A percentile compares a stretch with the other conserved stretches of the same genome.
These are phyloP conservation scores for Tricholoma bakamatsutake DNA, from an alignment of 768 basidiomycete species.

Conservation along the genomic window DNA sequence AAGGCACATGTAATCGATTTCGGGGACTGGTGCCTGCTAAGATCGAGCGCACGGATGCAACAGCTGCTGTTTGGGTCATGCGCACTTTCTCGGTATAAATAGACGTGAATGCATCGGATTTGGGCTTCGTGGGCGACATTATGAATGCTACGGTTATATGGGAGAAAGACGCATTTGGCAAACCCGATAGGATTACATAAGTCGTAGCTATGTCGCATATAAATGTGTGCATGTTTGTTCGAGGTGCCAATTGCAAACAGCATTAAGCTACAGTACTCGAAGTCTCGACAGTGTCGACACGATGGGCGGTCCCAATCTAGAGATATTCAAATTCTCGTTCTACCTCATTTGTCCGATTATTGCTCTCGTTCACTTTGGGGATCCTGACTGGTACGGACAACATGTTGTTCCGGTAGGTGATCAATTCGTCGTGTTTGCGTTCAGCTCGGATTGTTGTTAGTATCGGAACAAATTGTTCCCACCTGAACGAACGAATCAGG, in stretches of 20 bases:
- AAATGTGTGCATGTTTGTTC: neutral
- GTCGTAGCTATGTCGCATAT: neutral
- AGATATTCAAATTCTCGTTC: constrained; percentile 84
- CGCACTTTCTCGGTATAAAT: constrained; percentile 24
- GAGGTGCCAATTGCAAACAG: neutral
- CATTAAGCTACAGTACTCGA: neutral
- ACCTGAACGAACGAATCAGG: constrained; percentile 48
- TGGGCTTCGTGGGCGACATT: constrained; percentile 31
- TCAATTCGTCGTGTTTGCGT: neutral
- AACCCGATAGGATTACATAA: too few species aligned
- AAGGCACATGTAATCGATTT: constrained; percentile 20
- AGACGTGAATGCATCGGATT: constrained; percentile 24
- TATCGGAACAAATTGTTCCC: constrained; percentile 73
- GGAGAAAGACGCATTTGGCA: neutral
- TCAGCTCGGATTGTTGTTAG: constrained; percentile 26
- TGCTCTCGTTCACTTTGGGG: constrained; percentile 80
- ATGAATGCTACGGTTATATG: neutral
- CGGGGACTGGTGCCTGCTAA: constrained; percentile 31
- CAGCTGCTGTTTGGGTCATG: constrained; percentile 18
- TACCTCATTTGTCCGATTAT: constrained; percentile 83
- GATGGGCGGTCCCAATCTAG: constrained; percentile 62
- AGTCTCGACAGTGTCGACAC: neutral
- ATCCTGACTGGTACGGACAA: constrained; percentile 79
- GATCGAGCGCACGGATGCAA: constrained; percentile 25
- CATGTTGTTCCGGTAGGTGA: constrained; percentile 66